Percentiles rank a stretch among this genome's conserved stretches.
Evolutionary conservation across 2,329 filamentous ascomycete genomes (phyloP).

Genomic region (Bisporella sp.): DNA sequence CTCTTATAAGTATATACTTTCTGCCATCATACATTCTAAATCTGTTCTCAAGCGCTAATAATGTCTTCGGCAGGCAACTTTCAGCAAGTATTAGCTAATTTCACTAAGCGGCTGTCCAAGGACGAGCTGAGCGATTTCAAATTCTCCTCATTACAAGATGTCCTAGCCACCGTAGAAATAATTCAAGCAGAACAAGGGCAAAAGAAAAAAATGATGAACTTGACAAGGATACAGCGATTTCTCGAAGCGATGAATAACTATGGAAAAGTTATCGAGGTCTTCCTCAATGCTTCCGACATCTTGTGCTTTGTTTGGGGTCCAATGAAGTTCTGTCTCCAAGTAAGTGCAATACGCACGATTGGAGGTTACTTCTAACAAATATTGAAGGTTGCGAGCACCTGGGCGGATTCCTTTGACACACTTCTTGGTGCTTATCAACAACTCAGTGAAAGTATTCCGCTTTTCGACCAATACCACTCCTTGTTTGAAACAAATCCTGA

Average conservation of each 20-base stretch:
- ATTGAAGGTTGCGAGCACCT: conserved; percentile 24
- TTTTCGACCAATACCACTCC: conserved; percentile 26
- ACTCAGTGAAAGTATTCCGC: conserved; percentile 32
- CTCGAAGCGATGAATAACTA: conserved; percentile 31
- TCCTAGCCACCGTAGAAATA: conserved; percentile 11
- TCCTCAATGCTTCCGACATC: conserved; percentile 25
- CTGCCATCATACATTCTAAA: too few relatives aligned
- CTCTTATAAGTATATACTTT: too few relatives aligned
- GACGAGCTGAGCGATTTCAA: conserved; percentile 9
- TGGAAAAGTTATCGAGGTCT: conserved; percentile 29
- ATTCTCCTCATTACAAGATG: conserved; percentile 16
- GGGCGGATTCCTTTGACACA: conserved; percentile 28
- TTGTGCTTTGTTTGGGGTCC: conserved; percentile 32
- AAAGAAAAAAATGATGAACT: conserved; percentile 19
- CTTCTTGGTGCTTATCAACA: conserved; percentile 32
- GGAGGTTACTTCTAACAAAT: background rate
- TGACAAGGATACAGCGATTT: conserved; percentile 24
- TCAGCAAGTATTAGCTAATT: conserved; percentile 6
- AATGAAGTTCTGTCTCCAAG: conserved; percentile 30
- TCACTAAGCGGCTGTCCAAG: conserved; percentile 6
- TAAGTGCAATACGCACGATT: conserved; percentile 4
- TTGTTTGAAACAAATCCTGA: conserved; percentile 23
- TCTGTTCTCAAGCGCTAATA: too few relatives aligned
- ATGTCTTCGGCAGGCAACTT: conserved; percentile 1
- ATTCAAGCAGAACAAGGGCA: conserved; percentile 26